Base-by-base conservation (phyloP, 1,139 yeast genomes). In the Williopsis jadinii region DNA sequence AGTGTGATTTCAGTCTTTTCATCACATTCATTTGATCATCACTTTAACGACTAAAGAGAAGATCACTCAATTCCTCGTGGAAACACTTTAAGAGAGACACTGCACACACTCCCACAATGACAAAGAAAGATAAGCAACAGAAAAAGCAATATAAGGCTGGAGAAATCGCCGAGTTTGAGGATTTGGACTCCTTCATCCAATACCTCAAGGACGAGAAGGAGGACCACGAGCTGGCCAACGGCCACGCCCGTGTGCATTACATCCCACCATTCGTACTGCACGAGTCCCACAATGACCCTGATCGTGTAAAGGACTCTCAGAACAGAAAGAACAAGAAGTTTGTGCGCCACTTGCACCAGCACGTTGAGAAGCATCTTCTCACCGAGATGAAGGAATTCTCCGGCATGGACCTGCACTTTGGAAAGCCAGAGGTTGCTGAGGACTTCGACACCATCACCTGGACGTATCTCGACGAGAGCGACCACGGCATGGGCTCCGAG, bases 321-420 rank as follows among this genome's bases (percentile, higher is more conserved):
- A 83, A 82, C 64, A 77, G 81, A 45, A 78, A 81, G 58, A 78
- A 82, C 44, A 75, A 78, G 53, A 82, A 82, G 63, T 83, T 81
- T 59, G 79, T 76, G 52, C 73, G 92, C 59, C 82, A 82, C 58
- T 70, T 83, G 61, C 83, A 80, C 58, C 90, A 83, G 61, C 92
- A 83, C 54, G 70, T 83, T 42, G 76, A 79, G 55, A 80, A 80
- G 56, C 90, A 82, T 60, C 66, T 83, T 57, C 67, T 83, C 60
- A 71, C 73, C 48, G 90, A 82, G 51, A 77, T 83, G 63, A 74
- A 73, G 50, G 70, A 68, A 45, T 75, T 79, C 59, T 68, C 82
- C 34, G 85, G 85, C 36, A 68, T 73, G 55, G 68, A 69, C 42
- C 65, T 77, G 67, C 69, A 75, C 41, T 73, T 77, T 57, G 68